Conservation (phyloP, 495 filamentous ascomycete species). For the Antarctomyces pellizariae region DNA sequence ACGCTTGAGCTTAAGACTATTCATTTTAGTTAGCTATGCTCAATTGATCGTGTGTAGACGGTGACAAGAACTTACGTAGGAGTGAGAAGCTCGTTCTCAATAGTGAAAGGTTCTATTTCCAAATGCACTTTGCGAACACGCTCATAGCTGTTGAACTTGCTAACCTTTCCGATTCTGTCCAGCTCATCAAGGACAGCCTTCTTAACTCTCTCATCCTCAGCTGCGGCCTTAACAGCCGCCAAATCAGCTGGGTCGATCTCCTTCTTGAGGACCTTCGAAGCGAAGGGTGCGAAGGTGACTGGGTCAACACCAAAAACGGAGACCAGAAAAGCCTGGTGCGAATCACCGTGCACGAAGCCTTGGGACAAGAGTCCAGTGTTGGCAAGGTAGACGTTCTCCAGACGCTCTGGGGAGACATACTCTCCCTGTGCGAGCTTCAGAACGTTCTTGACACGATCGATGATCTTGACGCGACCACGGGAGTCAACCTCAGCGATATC, state of each 20-base stretch:
- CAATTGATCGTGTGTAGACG: conserved; percentile 3
- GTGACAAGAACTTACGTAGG: conserved; percentile 54
- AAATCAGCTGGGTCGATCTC: conserved; percentile 36
- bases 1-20: conserved; percentile 82
- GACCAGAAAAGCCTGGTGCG: conserved; percentile 60
- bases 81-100: conserved; percentile 86
- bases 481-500: conserved; percentile 72
- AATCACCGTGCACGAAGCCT: conserved; percentile 83
- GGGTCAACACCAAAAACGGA: conserved; percentile 74
- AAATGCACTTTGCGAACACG: conserved; percentile 50
- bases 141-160: conserved; percentile 81
- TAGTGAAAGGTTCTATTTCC: conserved; percentile 70
- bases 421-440: conserved; percentile 95
- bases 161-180: conserved; percentile 55
- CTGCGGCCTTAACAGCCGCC: conserved; percentile 38
- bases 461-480: conserved; percentile 69
- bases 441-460: conserved; percentile 95
- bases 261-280: conserved; percentile 47
- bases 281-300: conserved; percentile 55
- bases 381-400: conserved; percentile 82
- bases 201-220: conserved; percentile 41
- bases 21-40: neutral
- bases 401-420: conserved; percentile 90
- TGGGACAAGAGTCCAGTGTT: conserved; percentile 52
- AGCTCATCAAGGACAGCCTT: conserved; percentile 57